Conservation (phyloP, 208 protist genomes). For the Leishmania martiniquensis region DNA sequence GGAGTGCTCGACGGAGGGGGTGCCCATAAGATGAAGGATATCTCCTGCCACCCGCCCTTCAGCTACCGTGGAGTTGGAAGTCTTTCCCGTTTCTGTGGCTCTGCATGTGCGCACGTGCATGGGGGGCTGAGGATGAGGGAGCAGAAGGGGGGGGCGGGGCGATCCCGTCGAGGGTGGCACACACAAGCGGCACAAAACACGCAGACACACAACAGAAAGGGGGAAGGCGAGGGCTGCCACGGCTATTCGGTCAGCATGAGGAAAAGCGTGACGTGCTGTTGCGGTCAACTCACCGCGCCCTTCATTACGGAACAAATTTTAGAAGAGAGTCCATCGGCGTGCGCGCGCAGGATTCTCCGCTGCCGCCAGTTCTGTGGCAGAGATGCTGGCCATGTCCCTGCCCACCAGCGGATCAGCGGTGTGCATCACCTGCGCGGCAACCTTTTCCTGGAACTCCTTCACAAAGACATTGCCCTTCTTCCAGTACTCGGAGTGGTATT, state of each 20-base stretch:
- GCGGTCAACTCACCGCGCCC: not conserved
- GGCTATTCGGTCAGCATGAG: not conserved
- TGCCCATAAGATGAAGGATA: not conserved
- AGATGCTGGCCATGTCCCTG: slow-evolving; percentile 31
- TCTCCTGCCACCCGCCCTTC: not conserved
- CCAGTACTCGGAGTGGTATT: slow-evolving; percentile 83
- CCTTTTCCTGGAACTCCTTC: slow-evolving; percentile 24
- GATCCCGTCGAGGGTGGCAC: not conserved
- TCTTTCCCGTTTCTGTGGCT: not conserved
- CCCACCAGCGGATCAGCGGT: slow-evolving; percentile 52
- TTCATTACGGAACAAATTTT: not conserved
- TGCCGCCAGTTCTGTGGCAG: slow-evolving; percentile 20
- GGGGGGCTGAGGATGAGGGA: not conserved
- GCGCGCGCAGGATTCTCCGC: not conserved
- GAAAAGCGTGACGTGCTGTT: not conserved
- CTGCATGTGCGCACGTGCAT: not conserved
- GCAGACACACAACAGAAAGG: not conserved
- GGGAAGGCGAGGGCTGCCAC: not conserved
- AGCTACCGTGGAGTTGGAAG: not conserved
- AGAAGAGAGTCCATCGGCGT: slow-evolving; percentile 16
- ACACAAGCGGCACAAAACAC: not conserved
- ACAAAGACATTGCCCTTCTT: slow-evolving; percentile 70
- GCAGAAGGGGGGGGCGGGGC: not conserved
- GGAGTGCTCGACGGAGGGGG: not conserved
- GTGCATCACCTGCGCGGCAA: slow-evolving; percentile 30